A percentile compares a stretch with the other conserved stretches of the same genome.
phyloP scores from a whole-genome alignment of 2,329 filamentous ascomycete genomes.

The Salinomyces thailandicus region DNA sequence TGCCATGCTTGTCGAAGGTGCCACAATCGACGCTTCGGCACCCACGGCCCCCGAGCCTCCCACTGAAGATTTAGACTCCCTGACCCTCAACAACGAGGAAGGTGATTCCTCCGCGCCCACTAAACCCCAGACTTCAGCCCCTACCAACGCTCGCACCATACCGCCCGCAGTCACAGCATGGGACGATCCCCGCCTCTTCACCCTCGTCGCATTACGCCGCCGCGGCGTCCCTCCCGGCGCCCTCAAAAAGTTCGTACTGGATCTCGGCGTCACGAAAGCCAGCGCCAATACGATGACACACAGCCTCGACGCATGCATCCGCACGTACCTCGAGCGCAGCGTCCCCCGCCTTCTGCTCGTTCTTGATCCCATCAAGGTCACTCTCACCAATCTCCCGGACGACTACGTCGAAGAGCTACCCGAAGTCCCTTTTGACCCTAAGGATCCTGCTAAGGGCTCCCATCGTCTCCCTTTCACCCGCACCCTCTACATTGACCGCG shows the following conservation, averaged over 20 bases:
- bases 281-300: slow-evolving; percentile 67
- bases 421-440: slow-evolving; percentile 71
- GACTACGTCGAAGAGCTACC: slow-evolving; percentile 51
- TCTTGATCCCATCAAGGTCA: slow-evolving; percentile 70
- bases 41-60: slow-evolving; percentile 16
- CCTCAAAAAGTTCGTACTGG: slow-evolving; percentile 79
- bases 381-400: slow-evolving; percentile 68
- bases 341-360: slow-evolving; percentile 86
- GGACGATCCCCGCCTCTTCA: slow-evolving; percentile 87
- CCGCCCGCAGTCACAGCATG: slow-evolving; percentile 62
- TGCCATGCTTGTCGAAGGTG: slow-evolving; percentile 64
- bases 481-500: slow-evolving; percentile 74
- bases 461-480: slow-evolving; percentile 58
- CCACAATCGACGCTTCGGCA: slow-evolving; percentile 25
- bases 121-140: slow-evolving; percentile 10
- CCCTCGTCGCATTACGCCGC: slow-evolving; percentile 70
- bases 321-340: slow-evolving; percentile 75
- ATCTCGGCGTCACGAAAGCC: slow-evolving; percentile 80
- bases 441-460: slow-evolving; percentile 58
- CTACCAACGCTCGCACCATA: slow-evolving; percentile 22
- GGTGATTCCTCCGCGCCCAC: slow-evolving; percentile 13
- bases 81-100: slow-evolving; percentile 32
- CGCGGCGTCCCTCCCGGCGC: slow-evolving; percentile 81
- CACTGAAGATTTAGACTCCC: slow-evolving; percentile 26
- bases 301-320: slow-evolving; percentile 76